These are phyloP conservation scores for Clonostachys solani DNA, from an alignment of 2,329 filamentous ascomycete species.

Conservation along the genomic window DNA sequence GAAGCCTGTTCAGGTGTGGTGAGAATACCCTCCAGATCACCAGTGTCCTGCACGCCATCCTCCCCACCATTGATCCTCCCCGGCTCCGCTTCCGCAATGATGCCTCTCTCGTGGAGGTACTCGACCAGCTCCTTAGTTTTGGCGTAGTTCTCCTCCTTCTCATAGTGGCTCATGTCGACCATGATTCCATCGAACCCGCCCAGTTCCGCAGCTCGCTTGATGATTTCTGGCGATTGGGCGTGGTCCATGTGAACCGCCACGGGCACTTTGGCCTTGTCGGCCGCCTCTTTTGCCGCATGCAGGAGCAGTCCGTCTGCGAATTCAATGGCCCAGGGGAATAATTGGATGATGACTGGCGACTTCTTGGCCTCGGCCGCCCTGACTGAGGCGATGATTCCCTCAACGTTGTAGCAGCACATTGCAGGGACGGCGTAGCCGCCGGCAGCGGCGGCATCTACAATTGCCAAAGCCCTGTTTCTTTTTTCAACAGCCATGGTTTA, in stretches of 20 bases:
- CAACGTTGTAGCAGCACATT: constrained; percentile 28
- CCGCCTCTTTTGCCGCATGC: constrained; percentile 48
- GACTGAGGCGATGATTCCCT: constrained; percentile 63
- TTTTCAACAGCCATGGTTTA: not conserved
- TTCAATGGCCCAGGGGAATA: constrained; percentile 68
- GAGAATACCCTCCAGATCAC: constrained; percentile 40
- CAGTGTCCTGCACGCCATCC: constrained; percentile 63
- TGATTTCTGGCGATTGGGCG: constrained; percentile 54
- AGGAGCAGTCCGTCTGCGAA: constrained; percentile 55
- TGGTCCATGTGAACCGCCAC: constrained; percentile 63
- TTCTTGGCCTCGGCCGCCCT: constrained; percentile 63
- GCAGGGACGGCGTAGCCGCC: constrained; percentile 4
- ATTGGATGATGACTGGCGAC: constrained; percentile 62
- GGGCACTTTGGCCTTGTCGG: constrained; percentile 49
- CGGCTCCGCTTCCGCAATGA: constrained; percentile 16
- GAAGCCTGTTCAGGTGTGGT: constrained; percentile 66
- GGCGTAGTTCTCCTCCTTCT: constrained; percentile 64
- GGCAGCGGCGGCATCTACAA: constrained; percentile 5
- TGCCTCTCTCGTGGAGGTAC: constrained; percentile 5
- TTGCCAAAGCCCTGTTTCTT: constrained; percentile 2
- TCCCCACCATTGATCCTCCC: constrained; percentile 61
- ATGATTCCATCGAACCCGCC: constrained; percentile 67
- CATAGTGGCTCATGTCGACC: constrained; percentile 73
- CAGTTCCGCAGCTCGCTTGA: constrained; percentile 47
- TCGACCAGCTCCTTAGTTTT: constrained; percentile 10